Evolutionary conservation across 1,139 yeast species (phyloP).

Genomic region (Debaryomyces nepalensis): DNA sequence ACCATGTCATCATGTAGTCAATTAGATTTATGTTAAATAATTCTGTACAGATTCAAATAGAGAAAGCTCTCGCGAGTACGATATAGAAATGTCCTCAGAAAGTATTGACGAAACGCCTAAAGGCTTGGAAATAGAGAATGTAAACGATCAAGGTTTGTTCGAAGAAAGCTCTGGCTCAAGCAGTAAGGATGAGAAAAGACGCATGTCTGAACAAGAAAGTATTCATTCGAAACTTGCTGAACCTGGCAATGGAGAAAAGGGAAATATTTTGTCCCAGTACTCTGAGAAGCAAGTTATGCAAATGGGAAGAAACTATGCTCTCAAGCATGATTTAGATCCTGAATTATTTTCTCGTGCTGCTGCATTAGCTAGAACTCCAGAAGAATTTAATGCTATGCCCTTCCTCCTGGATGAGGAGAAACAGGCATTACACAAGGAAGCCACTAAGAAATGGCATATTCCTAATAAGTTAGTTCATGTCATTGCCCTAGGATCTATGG

Average conservation of each 20-base stretch:
- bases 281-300: constrained; percentile 66
- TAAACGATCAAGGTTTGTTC: constrained; percentile 24
- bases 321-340: constrained; percentile 60
- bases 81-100: neutral
- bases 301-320: constrained; percentile 74
- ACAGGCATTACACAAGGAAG: constrained; percentile 53
- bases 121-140: neutral
- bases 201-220: constrained; percentile 30
- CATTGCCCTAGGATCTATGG: constrained; percentile 77
- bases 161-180: constrained; percentile 29
- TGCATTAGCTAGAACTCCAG: constrained; percentile 71
- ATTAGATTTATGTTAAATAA: neutral
- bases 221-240: constrained; percentile 26
- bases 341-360: constrained; percentile 77
- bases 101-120: neutral
- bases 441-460: constrained; percentile 68
- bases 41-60: neutral
- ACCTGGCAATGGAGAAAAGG: constrained; percentile 36
- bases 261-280: constrained; percentile 67
- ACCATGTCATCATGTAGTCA: neutral
- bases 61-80: no score
- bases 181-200: constrained; percentile 21
- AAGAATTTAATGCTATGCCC: constrained; percentile 59
- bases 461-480: constrained; percentile 65
- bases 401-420: constrained; percentile 65